Percentiles rank a stretch among this genome's conserved stretches.
Evolutionary conservation across 1,284 basidiomycete species (phyloP).

Genomic region (Dichomitus squalens): DNA sequence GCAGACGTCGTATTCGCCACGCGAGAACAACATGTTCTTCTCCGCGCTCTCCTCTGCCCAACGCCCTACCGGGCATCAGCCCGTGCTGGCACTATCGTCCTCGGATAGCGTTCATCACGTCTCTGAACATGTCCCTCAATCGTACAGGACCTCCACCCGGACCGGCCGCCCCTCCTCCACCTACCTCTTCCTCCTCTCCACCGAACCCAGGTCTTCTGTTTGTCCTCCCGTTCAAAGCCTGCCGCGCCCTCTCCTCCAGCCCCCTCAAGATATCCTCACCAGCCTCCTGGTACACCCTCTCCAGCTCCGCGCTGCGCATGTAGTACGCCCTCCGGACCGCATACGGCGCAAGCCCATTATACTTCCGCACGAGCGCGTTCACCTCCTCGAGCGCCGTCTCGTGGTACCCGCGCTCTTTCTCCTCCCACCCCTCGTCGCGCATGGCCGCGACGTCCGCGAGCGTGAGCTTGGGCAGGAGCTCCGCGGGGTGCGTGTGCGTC

Average conservation of each 20-base stretch:
- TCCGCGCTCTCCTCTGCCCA: background rate
- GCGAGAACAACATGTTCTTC: slow-evolving; percentile 3
- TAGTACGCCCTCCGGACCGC: slow-evolving; percentile 67
- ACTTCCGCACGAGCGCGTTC: slow-evolving; percentile 75
- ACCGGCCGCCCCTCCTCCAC: background rate
- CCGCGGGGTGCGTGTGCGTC: slow-evolving; percentile 46
- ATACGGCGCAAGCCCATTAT: slow-evolving; percentile 81
- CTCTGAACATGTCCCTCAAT: slow-evolving; percentile 30
- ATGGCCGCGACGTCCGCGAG: slow-evolving; percentile 46
- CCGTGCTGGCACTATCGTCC: slow-evolving; percentile 16
- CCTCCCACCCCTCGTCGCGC: slow-evolving; percentile 77
- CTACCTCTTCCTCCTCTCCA: slow-evolving; percentile 6
- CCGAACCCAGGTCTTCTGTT: slow-evolving; percentile 11
- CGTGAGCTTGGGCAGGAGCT: slow-evolving; percentile 47
- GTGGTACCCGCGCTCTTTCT: slow-evolving; percentile 72
- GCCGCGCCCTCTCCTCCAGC: slow-evolving; percentile 35
- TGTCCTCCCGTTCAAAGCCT: slow-evolving; percentile 1
- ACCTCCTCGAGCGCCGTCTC: slow-evolving; percentile 68
- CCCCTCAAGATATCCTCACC: slow-evolving; percentile 55
- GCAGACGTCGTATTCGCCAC: background rate
- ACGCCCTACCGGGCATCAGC: background rate
- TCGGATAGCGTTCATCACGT: slow-evolving; percentile 28
- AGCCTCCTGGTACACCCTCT: slow-evolving; percentile 53
- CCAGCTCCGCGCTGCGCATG: slow-evolving; percentile 58
- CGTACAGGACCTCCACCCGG: slow-evolving; percentile 12